Percentiles rank a stretch among this genome's conserved stretches.
These are phyloP conservation scores for Neofusicoccum sp. DNA, from an alignment of 2,329 filamentous ascomycete species.

Conservation along the genomic window DNA sequence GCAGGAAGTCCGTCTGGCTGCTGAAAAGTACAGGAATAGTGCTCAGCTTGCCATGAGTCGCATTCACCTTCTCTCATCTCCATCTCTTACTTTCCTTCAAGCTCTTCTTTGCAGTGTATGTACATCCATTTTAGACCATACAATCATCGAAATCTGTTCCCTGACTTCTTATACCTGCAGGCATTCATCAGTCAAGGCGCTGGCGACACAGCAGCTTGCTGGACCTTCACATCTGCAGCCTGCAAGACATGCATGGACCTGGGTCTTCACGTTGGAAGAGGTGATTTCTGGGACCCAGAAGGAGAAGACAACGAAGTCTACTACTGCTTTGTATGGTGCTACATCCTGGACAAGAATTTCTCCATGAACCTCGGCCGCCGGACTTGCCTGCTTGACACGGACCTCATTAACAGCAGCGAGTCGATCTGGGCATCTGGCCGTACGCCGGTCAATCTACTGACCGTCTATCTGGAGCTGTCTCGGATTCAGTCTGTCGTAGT, in stretches of 20 bases:
- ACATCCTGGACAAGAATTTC: slow-evolving; percentile 32
- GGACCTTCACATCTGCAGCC: slow-evolving; percentile 32
- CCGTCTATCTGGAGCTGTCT: slow-evolving; percentile 28
- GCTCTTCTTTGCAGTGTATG: slow-evolving; percentile 31
- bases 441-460: slow-evolving; percentile 26
- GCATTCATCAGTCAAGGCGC: slow-evolving; percentile 34
- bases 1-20: slow-evolving; percentile 26
- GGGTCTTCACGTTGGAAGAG: slow-evolving; percentile 25
- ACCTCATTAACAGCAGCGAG: slow-evolving; percentile 26
- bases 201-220: slow-evolving; percentile 32
- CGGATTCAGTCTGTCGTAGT: slow-evolving; percentile 30
- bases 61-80: slow-evolving; percentile 29
- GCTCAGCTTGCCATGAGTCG: slow-evolving; percentile 31
- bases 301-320: slow-evolving; percentile 24
- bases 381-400: slow-evolving; percentile 24
- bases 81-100: slow-evolving; percentile 31
- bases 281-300: background rate
- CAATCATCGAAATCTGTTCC: background rate
- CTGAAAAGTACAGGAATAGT: slow-evolving; percentile 29
- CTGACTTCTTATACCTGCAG: slow-evolving; percentile 11
- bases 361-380: slow-evolving; percentile 30
- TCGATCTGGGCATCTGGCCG: slow-evolving; percentile 23
- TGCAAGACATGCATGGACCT: slow-evolving; percentile 32
- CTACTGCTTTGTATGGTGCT: slow-evolving; percentile 30
- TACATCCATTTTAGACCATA: background rate